Conservation (phyloP, 257 asterid genomes). For the Fraxinus quadrangulata region DNA sequence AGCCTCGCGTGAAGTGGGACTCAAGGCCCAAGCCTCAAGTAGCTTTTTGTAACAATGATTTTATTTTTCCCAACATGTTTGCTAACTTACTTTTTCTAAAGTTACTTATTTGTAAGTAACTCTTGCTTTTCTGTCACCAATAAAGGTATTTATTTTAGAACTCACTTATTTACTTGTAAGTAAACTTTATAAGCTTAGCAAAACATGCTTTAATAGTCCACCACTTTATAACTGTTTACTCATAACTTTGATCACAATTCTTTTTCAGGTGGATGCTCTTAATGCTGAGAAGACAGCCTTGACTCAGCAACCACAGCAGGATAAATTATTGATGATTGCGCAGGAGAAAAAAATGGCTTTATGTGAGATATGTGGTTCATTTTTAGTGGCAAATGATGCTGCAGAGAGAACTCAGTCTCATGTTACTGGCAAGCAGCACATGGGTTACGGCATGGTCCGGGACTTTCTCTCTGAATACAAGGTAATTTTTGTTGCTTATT, state of each 20-base stretch:
- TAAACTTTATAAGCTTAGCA: background rate
- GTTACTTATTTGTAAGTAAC: background rate
- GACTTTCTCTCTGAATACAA: constrained; percentile 72
- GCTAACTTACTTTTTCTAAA: background rate
- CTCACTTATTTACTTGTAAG: background rate
- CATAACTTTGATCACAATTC: background rate
- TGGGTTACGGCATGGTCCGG: constrained; percentile 93
- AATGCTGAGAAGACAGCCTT: constrained; percentile 71
- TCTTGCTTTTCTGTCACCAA: background rate
- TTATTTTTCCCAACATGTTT: background rate
- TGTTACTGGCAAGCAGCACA: constrained; percentile 94
- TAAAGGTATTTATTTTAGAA: background rate
- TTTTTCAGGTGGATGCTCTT: constrained; percentile 81
- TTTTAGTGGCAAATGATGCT: constrained; percentile 95
- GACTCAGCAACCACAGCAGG: constrained; percentile 80
- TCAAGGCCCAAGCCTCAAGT: background rate
- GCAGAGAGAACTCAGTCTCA: constrained; percentile 98
- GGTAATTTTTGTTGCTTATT: constrained; percentile 30
- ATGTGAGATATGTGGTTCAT: constrained; percentile 97
- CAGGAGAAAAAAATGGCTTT: constrained; percentile 98
- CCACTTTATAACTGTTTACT: background rate
- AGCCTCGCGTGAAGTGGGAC: background rate
- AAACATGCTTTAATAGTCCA: background rate
- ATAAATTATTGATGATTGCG: constrained; percentile 71
- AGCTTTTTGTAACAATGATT: background rate